These are phyloP conservation scores for Cudoniella acicularis DNA, from an alignment of 495 filamentous ascomycete species.

Conservation along the genomic window DNA sequence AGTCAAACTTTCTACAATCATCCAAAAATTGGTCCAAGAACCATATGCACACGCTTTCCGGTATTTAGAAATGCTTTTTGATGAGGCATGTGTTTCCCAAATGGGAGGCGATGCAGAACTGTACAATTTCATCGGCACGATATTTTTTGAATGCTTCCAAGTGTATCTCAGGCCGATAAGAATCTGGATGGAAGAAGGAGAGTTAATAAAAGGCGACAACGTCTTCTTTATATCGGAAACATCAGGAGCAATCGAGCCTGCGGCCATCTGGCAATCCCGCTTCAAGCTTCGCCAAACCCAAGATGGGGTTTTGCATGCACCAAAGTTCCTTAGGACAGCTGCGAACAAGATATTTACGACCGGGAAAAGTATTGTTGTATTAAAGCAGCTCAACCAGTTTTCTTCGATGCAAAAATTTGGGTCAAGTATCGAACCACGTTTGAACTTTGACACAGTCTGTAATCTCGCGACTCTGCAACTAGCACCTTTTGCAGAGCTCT, in stretches of 20 bases:
- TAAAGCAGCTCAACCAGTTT: constrained; percentile 58
- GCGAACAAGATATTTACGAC: constrained; percentile 72
- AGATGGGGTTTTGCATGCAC: constrained; percentile 57
- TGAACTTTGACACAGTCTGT: constrained; percentile 57
- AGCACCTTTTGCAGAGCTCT: constrained; percentile 72
- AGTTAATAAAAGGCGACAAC: constrained; percentile 56
- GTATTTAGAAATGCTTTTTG: constrained; percentile 68
- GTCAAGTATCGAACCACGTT: constrained; percentile 31
- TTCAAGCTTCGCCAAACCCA: constrained; percentile 58
- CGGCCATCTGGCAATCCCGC: constrained; percentile 71
- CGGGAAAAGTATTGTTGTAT: constrained; percentile 82
- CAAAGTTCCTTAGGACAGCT: constrained; percentile 66
- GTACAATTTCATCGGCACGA: constrained; percentile 55
- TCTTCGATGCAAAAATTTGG: constrained; percentile 18
- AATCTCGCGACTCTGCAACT: constrained; percentile 37
- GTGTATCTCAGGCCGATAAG: constrained; percentile 77
- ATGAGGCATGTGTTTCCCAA: constrained; percentile 63
- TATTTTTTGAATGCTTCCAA: constrained; percentile 82
- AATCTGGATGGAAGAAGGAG: constrained; percentile 81
- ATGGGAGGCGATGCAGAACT: constrained; percentile 56
- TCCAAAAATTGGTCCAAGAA: constrained; percentile 27
- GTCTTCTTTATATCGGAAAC: constrained; percentile 71
- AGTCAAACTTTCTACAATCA: constrained; percentile 46
- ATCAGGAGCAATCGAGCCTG: constrained; percentile 52
- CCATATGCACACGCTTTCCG: constrained; percentile 26